Base-by-base conservation (phyloP, 306 rosid genomes). In the Malus fusca region DNA sequence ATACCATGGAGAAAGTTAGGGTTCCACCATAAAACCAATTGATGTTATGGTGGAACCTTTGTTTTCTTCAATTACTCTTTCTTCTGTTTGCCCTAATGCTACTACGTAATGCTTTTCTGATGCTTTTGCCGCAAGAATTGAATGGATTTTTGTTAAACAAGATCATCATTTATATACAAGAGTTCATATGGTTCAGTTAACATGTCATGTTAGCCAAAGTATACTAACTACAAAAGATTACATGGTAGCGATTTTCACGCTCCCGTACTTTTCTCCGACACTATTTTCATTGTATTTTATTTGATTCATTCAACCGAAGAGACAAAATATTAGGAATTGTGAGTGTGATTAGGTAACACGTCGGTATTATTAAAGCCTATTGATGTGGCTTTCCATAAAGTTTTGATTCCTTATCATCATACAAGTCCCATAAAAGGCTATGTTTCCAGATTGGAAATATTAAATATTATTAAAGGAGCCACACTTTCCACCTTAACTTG, bases 1-100 rank as follows among this genome's bases (percentile, higher is more conserved):
- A 37, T 37, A 7, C 8, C 0, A 37, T 37, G 9, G 0, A 37
- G 2, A 37, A 37, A 37, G 9, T 37, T 37, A 0, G 2, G 0
- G 1, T 37, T 37, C 2, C 42, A 37, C 10, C 2, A 2, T 7
- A 37, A 37, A 37, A 37, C 10, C 10, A 37, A 37, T 37, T 37
- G 9, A 37, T 37, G 42, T 37, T 37, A 37, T 37, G 2, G 9
- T 37, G 2, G 2, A 37, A 37, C 2, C 42, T 1, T 0, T 7
- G 2, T 10, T 7, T 37, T 37, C 42, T 37, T 37, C 0, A 37
- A 37, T 37, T 37, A 9, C 2, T 37, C 2, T 37, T 42, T 42
- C 44, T 42, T 9, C 12, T 42, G 3, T 42, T 42, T 48, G 21
- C 55, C 21, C 55, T 48, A 48, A 17, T 15, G 53, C 53, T 1